phyloP scores from a whole-genome alignment of 139 green algal genomes.

The Tetratostichococcus sp. region DNA sequence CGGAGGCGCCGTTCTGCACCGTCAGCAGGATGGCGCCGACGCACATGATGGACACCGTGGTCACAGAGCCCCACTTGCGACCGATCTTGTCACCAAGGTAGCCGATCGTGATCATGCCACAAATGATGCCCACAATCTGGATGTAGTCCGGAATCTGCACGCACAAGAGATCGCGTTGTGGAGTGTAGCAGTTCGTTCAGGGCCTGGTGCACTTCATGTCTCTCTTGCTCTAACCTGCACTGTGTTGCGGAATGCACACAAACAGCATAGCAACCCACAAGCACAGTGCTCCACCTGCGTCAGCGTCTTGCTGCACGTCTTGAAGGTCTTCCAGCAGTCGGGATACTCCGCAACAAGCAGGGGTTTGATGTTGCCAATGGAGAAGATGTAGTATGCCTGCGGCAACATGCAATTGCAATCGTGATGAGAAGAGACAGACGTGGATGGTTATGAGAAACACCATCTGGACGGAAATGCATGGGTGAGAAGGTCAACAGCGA shows the following conservation, averaged over 20 bases:
- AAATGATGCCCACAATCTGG: slow-evolving; percentile 49
- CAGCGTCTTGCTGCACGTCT: background rate
- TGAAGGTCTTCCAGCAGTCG: slow-evolving; percentile 13
- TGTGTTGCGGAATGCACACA: too few relatives aligned
- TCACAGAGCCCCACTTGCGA: slow-evolving; percentile 57
- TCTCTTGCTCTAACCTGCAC: too few relatives aligned
- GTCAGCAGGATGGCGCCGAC: slow-evolving; percentile 55
- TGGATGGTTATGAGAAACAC: too few relatives aligned
- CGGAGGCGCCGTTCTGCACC: slow-evolving; percentile 5
- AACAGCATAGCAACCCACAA: too few relatives aligned
- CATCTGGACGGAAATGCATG: too few relatives aligned
- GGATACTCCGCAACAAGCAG: slow-evolving; percentile 25
- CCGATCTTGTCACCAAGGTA: slow-evolving; percentile 54
- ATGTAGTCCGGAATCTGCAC: slow-evolving; percentile 12
- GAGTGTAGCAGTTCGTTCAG: too few relatives aligned
- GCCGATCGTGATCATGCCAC: slow-evolving; percentile 42
- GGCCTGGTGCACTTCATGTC: too few relatives aligned
- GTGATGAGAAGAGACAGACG: background rate
- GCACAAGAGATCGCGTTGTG: background rate
- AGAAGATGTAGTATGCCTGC: slow-evolving; percentile 49
- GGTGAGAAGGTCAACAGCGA: too few relatives aligned
- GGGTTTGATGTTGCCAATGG: slow-evolving; percentile 40
- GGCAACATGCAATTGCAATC: background rate
- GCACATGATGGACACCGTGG: slow-evolving; percentile 59
- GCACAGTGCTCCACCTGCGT: background rate